Percentiles rank a stretch among this genome's conserved stretches.
These are phyloP conservation scores for Starmerella stigmatis DNA, from an alignment of 805 yeast genomes.

Conservation along the genomic window DNA sequence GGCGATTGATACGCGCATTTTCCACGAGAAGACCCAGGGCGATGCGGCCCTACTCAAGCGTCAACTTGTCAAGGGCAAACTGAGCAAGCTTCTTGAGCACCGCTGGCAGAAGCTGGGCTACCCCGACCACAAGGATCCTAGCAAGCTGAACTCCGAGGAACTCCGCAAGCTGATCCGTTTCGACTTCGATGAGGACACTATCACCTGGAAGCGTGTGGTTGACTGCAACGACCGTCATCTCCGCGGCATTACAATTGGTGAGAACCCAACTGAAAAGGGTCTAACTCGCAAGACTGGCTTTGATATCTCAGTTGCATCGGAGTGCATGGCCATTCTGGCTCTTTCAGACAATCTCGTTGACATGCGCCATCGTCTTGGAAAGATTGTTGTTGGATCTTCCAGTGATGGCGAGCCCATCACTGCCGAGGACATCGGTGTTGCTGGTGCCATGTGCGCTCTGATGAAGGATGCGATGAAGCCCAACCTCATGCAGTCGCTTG, in stretches of 20 bases:
- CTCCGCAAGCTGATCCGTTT: constrained; percentile 63
- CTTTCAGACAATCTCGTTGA: constrained; percentile 66
- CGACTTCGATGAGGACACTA: constrained; percentile 79
- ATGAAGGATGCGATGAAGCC: constrained; percentile 95
- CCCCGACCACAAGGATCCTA: constrained; percentile 56
- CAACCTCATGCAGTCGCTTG: constrained; percentile 91
- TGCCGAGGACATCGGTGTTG: constrained; percentile 87
- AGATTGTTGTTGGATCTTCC: constrained; percentile 79
- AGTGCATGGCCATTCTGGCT: constrained; percentile 92
- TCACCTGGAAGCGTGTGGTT: constrained; percentile 86
- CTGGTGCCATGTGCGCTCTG: constrained; percentile 90
- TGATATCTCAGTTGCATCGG: constrained; percentile 94
- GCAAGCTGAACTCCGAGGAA: constrained; percentile 68
- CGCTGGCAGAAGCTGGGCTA: constrained; percentile 74
- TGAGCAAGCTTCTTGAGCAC: constrained; percentile 46
- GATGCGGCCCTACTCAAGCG: constrained; percentile 63
- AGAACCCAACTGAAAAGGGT: constrained; percentile 89
- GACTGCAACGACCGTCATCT: constrained; percentile 90
- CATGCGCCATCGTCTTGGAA: constrained; percentile 78
- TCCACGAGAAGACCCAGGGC: constrained; percentile 83
- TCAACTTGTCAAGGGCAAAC: constrained; percentile 66
- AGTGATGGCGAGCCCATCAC: constrained; percentile 71
- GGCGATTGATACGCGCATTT: constrained; percentile 92
- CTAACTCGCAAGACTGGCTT: constrained; percentile 78
- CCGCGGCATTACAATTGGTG: constrained; percentile 79